Evolutionary conservation across 2,329 filamentous ascomycete genomes (phyloP).

Genomic region (Aspergillus ochraceus): DNA sequence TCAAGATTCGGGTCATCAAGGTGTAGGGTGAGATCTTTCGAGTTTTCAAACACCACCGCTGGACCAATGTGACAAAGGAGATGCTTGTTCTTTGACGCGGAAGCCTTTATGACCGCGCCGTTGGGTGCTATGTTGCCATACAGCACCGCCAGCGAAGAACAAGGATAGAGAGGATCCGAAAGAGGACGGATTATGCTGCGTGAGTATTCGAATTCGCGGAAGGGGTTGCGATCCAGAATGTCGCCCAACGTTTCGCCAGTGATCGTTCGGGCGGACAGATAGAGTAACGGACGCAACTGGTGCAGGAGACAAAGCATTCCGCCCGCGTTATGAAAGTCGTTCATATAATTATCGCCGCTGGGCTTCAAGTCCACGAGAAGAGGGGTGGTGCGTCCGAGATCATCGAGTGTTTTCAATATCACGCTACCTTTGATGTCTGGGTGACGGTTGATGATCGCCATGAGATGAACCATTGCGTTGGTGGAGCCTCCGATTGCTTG

Average conservation of each 20-base stretch:
- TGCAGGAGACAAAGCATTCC: slow-evolving; percentile 53
- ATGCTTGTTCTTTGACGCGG: slow-evolving; percentile 49
- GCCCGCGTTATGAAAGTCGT: slow-evolving; percentile 55
- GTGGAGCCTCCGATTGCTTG: slow-evolving; percentile 59
- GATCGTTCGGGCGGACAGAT: slow-evolving; percentile 49
- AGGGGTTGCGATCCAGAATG: slow-evolving; percentile 44
- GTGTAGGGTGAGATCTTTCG: slow-evolving; percentile 46
- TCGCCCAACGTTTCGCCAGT: slow-evolving; percentile 51
- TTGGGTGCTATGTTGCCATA: slow-evolving; percentile 51
- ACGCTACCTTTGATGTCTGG: slow-evolving; percentile 48
- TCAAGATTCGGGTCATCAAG: slow-evolving; percentile 48
- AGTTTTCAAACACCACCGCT: slow-evolving; percentile 52
- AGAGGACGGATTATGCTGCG: slow-evolving; percentile 47
- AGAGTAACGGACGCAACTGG: slow-evolving; percentile 47
- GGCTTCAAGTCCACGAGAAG: slow-evolving; percentile 55
- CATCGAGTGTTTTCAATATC: slow-evolving; percentile 48
- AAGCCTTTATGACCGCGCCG: slow-evolving; percentile 53
- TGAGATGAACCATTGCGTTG: slow-evolving; percentile 56
- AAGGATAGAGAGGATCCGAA: slow-evolving; percentile 46
- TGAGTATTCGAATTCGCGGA: slow-evolving; percentile 44
- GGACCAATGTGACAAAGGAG: slow-evolving; percentile 48
- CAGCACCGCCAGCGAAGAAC: slow-evolving; percentile 48
- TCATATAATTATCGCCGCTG: slow-evolving; percentile 56
- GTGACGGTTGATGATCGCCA: slow-evolving; percentile 56
- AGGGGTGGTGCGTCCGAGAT: slow-evolving; percentile 49